A percentile compares a stretch with the other conserved stretches of the same genome.
phyloP scores from a whole-genome alignment of 441 rosid genomes.

The Viola pubescens region DNA sequence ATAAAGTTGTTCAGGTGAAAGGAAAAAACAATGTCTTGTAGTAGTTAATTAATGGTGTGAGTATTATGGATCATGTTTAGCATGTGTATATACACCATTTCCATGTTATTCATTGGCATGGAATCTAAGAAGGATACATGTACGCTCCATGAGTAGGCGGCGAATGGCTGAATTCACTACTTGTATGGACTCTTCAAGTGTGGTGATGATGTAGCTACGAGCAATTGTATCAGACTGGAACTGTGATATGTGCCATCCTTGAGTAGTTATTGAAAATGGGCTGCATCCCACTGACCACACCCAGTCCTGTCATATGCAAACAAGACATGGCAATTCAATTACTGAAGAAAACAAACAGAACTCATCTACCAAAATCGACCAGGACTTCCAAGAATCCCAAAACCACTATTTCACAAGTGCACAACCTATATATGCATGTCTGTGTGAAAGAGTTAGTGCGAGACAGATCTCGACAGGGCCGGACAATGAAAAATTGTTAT shows the following conservation, averaged over 20 bases:
- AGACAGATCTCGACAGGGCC: not conserved
- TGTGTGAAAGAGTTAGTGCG: not conserved
- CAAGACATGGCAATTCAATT: conserved; percentile 5
- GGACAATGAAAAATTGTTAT: too few species aligned
- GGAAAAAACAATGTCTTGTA: not conserved
- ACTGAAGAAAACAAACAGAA: not conserved
- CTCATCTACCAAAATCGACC: conserved; percentile 1
- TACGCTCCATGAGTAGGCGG: conserved; percentile 70
- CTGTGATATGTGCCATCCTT: conserved; percentile 81
- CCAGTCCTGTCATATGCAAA: conserved; percentile 66
- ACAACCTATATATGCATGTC: not conserved
- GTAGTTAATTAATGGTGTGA: not conserved
- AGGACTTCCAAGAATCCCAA: not conserved
- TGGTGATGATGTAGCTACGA: conserved; percentile 81
- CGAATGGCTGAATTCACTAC: conserved; percentile 75
- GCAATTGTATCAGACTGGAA: conserved; percentile 91
- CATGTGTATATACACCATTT: not conserved
- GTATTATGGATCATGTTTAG: not conserved
- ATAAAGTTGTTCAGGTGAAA: not conserved
- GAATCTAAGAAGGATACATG: conserved; percentile 69
- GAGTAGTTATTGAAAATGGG: conserved; percentile 79
- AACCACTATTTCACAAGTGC: not conserved
- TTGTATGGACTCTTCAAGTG: conserved; percentile 88
- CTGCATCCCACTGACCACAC: conserved; percentile 97
- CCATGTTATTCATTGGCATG: conserved; percentile 1